phyloP scores from a whole-genome alignment of 2,329 filamentous ascomycete genomes.

The Colletotrichum sojae region DNA sequence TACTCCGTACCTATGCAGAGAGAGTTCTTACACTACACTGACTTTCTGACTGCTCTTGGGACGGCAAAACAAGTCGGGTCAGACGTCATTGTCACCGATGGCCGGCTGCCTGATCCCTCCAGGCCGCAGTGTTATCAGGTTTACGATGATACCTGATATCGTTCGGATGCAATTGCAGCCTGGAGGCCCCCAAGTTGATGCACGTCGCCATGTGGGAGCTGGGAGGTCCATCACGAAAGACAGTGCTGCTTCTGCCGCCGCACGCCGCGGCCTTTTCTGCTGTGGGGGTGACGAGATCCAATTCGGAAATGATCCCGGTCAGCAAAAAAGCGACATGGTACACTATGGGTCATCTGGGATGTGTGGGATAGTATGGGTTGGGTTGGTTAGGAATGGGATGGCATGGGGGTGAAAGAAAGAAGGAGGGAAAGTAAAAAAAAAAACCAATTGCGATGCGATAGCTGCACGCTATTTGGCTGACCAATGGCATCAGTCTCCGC shows the following conservation, averaged over 20 bases:
- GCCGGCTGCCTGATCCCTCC: slow-evolving; percentile 10
- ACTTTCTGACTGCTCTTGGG: background rate
- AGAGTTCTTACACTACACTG: background rate
- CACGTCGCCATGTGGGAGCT: background rate
- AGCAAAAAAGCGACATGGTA: slow-evolving; percentile 8
- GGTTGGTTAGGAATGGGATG: background rate
- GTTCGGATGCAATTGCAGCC: slow-evolving; percentile 9
- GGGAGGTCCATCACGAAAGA: slow-evolving; percentile 1
- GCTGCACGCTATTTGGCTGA: slow-evolving; percentile 14
- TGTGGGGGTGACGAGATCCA: slow-evolving; percentile 8
- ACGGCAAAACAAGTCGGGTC: background rate
- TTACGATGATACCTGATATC: background rate
- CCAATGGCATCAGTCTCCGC: slow-evolving; percentile 27
- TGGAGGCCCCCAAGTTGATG: slow-evolving; percentile 18
- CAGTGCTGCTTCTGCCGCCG: background rate
- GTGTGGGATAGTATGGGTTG: slow-evolving; percentile 4
- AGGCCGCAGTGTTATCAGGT: slow-evolving; percentile 4
- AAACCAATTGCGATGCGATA: slow-evolving; percentile 10
- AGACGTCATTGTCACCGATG: slow-evolving; percentile 12
- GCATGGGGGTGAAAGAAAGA: background rate
- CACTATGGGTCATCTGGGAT: slow-evolving; percentile 8
- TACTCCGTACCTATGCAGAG: no score
- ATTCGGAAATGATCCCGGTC: slow-evolving; percentile 25
- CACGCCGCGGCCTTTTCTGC: background rate
- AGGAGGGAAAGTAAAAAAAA: background rate